Evolutionary conservation across 805 yeast genomes (phyloP).

Genomic region (Ogataea angusta): DNA sequence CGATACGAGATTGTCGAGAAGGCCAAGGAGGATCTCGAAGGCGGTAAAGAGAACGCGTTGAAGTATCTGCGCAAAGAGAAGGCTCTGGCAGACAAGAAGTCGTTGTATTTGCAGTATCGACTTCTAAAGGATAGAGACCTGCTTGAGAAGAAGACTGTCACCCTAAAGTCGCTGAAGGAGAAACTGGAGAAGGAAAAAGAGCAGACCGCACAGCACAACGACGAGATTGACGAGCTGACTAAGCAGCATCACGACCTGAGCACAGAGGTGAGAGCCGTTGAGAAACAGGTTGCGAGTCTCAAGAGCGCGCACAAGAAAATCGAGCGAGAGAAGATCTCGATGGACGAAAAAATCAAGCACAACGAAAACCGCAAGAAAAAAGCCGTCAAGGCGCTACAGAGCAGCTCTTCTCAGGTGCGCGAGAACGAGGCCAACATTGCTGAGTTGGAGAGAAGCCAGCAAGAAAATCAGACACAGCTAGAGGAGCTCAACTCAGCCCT

Average conservation of each 20-base stretch:
- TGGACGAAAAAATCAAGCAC: slow-evolving; percentile 76
- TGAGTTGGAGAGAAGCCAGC: slow-evolving; percentile 43
- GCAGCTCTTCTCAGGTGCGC: slow-evolving; percentile 43
- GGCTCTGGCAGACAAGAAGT: slow-evolving; percentile 46
- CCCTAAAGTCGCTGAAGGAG: slow-evolving; percentile 37
- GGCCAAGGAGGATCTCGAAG: slow-evolving; percentile 62
- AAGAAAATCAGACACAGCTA: slow-evolving; percentile 43
- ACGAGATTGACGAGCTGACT: slow-evolving; percentile 34
- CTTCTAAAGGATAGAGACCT: slow-evolving; percentile 39
- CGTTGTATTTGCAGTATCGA: slow-evolving; percentile 54
- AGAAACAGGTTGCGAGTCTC: slow-evolving; percentile 29
- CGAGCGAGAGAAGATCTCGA: slow-evolving; percentile 60
- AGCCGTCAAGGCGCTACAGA: slow-evolving; percentile 49
- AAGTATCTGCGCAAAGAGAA: slow-evolving; percentile 65
- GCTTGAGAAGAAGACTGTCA: slow-evolving; percentile 37
- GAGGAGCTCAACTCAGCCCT: slow-evolving; percentile 43
- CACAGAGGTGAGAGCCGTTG: slow-evolving; percentile 22
- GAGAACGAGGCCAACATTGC: slow-evolving; percentile 46
- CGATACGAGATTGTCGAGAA: slow-evolving; percentile 76
- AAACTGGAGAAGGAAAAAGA: slow-evolving; percentile 42
- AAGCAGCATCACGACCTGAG: slow-evolving; percentile 27
- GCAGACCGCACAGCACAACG: slow-evolving; percentile 39
- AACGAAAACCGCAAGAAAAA: slow-evolving; percentile 56
- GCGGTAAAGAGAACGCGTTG: slow-evolving; percentile 65
- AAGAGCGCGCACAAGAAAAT: slow-evolving; percentile 39